Base-by-base conservation (phyloP, 2,329 filamentous ascomycete genomes). In the Hypoxylon sp. region DNA sequence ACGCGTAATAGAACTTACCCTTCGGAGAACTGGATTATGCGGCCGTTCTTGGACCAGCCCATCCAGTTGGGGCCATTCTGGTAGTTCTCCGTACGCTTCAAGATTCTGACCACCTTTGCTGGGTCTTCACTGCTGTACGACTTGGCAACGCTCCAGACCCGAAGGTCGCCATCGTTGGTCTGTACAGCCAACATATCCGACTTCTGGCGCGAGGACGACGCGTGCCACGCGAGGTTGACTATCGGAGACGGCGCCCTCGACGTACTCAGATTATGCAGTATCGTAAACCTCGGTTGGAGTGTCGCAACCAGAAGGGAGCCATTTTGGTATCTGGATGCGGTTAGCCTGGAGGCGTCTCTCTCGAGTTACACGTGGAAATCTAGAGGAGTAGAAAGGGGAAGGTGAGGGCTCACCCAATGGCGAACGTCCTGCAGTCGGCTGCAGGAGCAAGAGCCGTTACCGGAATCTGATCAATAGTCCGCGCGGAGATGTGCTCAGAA, bases 181-280 rank as follows among this genome's bases (percentile, higher is more conserved):
- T 98, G 94, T 7, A 92, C 91, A 1, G 94, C 94, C 69, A 99
- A 80, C 95, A 99, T 99, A 70, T 98, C 94, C 0, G 95, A 97
- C 76, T 96, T 97, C 74, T 97, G 93, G 65, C 93, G 91, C 0
- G 93, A 90, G 0, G 95, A 97, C 0, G 95, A 97, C 31, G 94
- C 93, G 80, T 99, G 95, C 95, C 95, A 99, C 56, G 92, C 86
- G 17, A 99, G 78, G 7, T 88, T 91, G 3, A 93, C 87, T 47
- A 99, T 92, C 2, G 92, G 90, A 0, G 94, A 97, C 1, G 95
- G 94, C 1, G 86, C 85, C 67, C 91, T 83, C 0, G 89, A 90
- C 0, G 92, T 96, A 45, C 89, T 93, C 63, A 99, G 80, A 47
- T 94, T 97, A 75, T 99, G 93, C 46, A 98, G 76, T 64, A 98